Evolutionary conservation across 2,329 filamentous ascomycete genomes (phyloP), one percentile per base, ranked within the genome.

Genomic region (Periconia macrospinosa): DNA sequence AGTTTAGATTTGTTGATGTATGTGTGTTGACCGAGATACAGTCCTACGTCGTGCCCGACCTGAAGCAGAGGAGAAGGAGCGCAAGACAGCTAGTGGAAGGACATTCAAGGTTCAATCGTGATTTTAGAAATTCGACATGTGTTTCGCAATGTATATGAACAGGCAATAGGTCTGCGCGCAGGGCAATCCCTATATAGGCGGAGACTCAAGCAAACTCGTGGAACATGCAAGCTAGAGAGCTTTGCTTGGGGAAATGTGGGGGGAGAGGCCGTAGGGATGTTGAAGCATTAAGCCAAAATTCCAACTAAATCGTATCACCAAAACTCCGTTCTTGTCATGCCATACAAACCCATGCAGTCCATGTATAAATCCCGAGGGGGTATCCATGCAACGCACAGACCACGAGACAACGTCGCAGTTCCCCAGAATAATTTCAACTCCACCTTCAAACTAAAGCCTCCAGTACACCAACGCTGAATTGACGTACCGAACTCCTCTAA

Each of bases 11-110:
- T 7, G 9, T 17, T 8, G 11, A 43, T 43, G 1, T 33, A 30
- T n/a, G 37, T 30, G 18, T 50, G 55, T 76, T 82, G 62, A 82
- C 64, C 41, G 35, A 59, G 17, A 19, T 56, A 30, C 68, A 96
- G 93, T 99, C n/a, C 84, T 99, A 61, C 93, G 95, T 73, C 86
- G 95, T 79, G 94, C 94, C 56, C 85, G 94, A 68, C 95, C 94
- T 42, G 94, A 99, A 74, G 92, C 88, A 66, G 93, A 97, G 76
- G 94, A 97, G 77, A 93, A 93, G 79, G 95, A 99, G 79, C 88
- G 91, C 70, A 99, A 99, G 86, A 99, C 94, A 53, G 94, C 95
- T 45, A 97, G 91, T 74, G 94, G 94, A 60, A 86, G 94, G 68
- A 96, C 92, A 42, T 99, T 99, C 85, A 82, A 82, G 64, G 84